These are phyloP conservation scores for Talaromyces sp. DNA, from an alignment of 2,329 filamentous ascomycete species.

Conservation along the genomic window DNA sequence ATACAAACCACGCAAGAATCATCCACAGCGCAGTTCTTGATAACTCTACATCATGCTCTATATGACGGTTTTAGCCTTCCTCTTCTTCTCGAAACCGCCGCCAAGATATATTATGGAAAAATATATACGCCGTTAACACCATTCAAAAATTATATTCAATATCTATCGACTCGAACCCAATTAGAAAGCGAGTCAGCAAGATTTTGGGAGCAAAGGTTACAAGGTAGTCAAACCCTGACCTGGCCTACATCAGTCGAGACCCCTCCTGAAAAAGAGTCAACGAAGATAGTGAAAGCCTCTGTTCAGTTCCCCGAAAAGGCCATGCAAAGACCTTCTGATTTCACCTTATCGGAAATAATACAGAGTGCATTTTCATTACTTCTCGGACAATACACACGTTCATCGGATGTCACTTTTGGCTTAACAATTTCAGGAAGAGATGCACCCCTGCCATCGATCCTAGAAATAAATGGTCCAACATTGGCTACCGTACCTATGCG, in stretches of 20 bases:
- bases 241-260: constrained; percentile 3
- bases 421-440: constrained; percentile 26
- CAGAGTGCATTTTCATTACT: too few species aligned
- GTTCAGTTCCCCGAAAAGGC: constrained; percentile 11
- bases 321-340: constrained; percentile 7
- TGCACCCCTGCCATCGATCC: constrained; percentile 30
- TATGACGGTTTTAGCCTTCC: constrained; percentile 6
- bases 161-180: constrained; percentile 7
- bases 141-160: constrained; percentile 18
- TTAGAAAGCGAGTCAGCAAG: constrained; percentile 7
- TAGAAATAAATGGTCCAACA: constrained; percentile 27
- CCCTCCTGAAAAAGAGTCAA: not conserved
- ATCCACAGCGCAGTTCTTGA: not conserved
- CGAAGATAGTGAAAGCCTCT: not conserved
- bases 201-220: constrained; percentile 9
- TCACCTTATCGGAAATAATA: too few species aligned
- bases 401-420: constrained; percentile 24
- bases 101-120: constrained; percentile 5
- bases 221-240: too few species aligned
- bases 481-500: constrained; percentile 3
- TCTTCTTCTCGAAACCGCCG: constrained; percentile 10
- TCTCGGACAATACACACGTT: constrained; percentile 1
- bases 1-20: constrained; percentile 21
- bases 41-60: constrained; percentile 1
- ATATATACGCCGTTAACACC: constrained; percentile 8